These are phyloP conservation scores for Rutstroemia sp. DNA, from an alignment of 2,329 filamentous ascomycete genomes.

Conservation along the genomic window DNA sequence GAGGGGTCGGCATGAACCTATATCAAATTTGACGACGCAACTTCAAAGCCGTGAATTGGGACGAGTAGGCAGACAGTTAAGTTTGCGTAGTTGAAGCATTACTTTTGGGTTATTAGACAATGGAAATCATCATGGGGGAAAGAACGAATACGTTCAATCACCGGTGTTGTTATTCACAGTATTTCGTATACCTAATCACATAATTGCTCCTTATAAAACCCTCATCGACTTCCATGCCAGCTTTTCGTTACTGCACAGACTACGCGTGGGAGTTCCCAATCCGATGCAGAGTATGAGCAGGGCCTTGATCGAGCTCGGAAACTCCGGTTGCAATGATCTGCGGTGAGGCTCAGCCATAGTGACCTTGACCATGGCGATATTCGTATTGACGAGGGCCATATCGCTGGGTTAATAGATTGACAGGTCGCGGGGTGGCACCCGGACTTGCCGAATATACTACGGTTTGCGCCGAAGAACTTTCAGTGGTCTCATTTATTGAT, in stretches of 20 bases:
- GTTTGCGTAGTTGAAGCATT: slow-evolving; percentile 29
- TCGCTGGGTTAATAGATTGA: slow-evolving; percentile 40
- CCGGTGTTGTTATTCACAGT: slow-evolving; percentile 17
- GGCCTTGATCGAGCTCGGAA: slow-evolving; percentile 8
- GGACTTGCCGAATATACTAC: slow-evolving; percentile 26
- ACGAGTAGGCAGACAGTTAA: slow-evolving; percentile 26
- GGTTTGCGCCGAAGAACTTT: too few relatives aligned
- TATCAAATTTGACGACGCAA: slow-evolving; percentile 37
- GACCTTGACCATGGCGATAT: slow-evolving; percentile 42
- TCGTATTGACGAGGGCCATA: slow-evolving; percentile 31
- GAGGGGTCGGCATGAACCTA: slow-evolving; percentile 1
- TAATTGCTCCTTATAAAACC: slow-evolving; percentile 16
- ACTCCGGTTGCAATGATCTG: slow-evolving; percentile 15
- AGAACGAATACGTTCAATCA: slow-evolving; percentile 15
- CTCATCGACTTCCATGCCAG: slow-evolving; percentile 16
- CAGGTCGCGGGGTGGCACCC: slow-evolving; percentile 41
- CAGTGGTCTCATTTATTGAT: too few relatives aligned
- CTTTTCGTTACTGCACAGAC: slow-evolving; percentile 13
- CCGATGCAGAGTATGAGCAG: slow-evolving; percentile 12
- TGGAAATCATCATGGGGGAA: slow-evolving; percentile 27
- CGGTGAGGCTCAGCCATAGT: slow-evolving; percentile 38
- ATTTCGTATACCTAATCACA: slow-evolving; percentile 16
- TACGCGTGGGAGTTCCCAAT: slow-evolving; percentile 1
- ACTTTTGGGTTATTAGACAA: slow-evolving; percentile 29
- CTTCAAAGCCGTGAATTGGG: slow-evolving; percentile 30